These are phyloP conservation scores for Apiotrichum mycotoxinovorans DNA, from an alignment of 1,284 basidiomycete species.

Conservation along the genomic window DNA sequence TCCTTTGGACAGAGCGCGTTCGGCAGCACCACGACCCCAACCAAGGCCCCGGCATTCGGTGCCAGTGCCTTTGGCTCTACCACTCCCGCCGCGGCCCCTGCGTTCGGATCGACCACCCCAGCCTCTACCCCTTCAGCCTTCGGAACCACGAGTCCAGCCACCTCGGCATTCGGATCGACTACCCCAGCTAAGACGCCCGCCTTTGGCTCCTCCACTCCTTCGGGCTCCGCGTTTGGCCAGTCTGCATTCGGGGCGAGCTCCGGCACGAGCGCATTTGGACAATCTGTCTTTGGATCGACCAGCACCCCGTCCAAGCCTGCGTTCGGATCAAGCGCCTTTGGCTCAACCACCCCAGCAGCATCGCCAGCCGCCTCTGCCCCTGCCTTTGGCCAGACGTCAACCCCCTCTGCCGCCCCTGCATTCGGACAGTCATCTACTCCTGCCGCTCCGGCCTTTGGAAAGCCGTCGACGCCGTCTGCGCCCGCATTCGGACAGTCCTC, in stretches of 20 bases:
- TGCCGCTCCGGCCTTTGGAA: conserved; percentile 5
- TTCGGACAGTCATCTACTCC: conserved; percentile 4
- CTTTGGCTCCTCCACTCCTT: conserved; percentile 18
- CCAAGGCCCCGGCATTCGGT: conserved; percentile 2
- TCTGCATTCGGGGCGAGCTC: conserved; percentile 8
- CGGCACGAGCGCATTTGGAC: not conserved
- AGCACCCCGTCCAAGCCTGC: conserved; percentile 13
- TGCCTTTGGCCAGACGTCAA: conserved; percentile 23
- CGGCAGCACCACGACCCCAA: conserved; percentile 3
- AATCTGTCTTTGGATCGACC: conserved; percentile 17
- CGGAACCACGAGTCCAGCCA: not conserved
- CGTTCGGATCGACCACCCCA: conserved; percentile 11
- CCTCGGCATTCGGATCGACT: not conserved
- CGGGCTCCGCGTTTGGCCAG: conserved; percentile 22
- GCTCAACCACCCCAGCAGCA: not conserved
- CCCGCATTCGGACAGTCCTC: conserved; percentile 19
- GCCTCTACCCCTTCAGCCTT: conserved; percentile 1
- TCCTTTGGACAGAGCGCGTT: conserved; percentile 13
- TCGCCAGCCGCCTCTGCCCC: not conserved
- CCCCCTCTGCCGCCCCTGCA: not conserved
- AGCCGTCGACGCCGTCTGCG: not conserved
- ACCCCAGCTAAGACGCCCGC: conserved; percentile 23
- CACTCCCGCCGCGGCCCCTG: conserved; percentile 1
- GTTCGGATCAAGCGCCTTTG: conserved; percentile 7
- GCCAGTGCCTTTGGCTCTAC: conserved; percentile 13